These are phyloP conservation scores for Paracorniculantispora psalliotae DNA, from an alignment of 2,329 filamentous ascomycete species.

Conservation along the genomic window DNA sequence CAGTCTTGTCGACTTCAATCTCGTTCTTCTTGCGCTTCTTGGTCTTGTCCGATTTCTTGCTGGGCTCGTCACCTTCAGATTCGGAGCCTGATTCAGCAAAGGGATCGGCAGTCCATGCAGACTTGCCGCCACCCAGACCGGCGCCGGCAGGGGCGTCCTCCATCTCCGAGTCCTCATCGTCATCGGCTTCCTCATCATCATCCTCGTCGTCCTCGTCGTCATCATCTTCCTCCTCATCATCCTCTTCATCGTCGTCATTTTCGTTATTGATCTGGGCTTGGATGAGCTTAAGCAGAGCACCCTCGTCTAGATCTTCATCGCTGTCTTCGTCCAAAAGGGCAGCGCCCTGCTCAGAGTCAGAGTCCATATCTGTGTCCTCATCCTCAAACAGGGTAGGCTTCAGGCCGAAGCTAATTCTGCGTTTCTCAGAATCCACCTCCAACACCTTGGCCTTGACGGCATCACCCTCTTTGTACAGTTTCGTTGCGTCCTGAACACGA, in stretches of 20 bases:
- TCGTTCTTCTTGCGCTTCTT: slow-evolving; percentile 72
- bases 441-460: slow-evolving; percentile 88
- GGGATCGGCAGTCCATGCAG: slow-evolving; percentile 78
- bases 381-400: slow-evolving; percentile 88
- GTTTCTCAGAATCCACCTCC: slow-evolving; percentile 68
- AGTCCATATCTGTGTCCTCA: slow-evolving; percentile 48
- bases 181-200: slow-evolving; percentile 31
- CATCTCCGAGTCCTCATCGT: slow-evolving; percentile 24
- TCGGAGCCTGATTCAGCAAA: slow-evolving; percentile 56
- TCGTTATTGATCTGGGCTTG: slow-evolving; percentile 39
- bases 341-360: slow-evolving; percentile 42
- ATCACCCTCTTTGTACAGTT: slow-evolving; percentile 86
- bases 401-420: slow-evolving; percentile 80
- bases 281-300: slow-evolving; percentile 38
- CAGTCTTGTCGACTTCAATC: slow-evolving; percentile 82
- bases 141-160: slow-evolving; percentile 30
- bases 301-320: slow-evolving; percentile 45
- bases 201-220: slow-evolving; percentile 25
- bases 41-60: slow-evolving; percentile 52
- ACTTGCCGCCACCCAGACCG: slow-evolving; percentile 68
- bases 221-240: slow-evolving; percentile 33
- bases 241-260: slow-evolving; percentile 32
- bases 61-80: slow-evolving; percentile 35
- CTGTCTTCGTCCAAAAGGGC: slow-evolving; percentile 37
- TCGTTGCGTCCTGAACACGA: slow-evolving; percentile 74